Conservation (phyloP, 345 rosid species). For the Corymbia maculata region DNA sequence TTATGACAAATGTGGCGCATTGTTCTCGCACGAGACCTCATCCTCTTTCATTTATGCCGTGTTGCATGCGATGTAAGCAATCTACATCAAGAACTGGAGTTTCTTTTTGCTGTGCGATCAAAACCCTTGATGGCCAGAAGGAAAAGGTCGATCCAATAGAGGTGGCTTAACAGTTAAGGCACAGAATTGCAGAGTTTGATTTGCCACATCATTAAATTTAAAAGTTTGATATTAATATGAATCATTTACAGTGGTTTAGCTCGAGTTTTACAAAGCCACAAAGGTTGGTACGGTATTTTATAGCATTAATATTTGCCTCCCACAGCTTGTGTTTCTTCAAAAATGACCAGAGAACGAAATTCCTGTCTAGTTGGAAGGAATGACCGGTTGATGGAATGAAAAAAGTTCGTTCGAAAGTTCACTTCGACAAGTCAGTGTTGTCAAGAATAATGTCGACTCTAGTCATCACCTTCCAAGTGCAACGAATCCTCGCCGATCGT, state of each 20-base stretch:
- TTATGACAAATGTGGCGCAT: neutral
- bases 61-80: neutral
- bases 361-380: neutral
- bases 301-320: neutral
- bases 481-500: neutral
- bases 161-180: neutral
- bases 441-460: neutral
- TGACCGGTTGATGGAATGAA: neutral
- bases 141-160: neutral
- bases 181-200: neutral
- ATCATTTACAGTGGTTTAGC: neutral
- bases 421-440: neutral
- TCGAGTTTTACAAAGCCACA: neutral
- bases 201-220: neutral
- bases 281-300: neutral
- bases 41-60: neutral
- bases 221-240: neutral
- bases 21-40: neutral
- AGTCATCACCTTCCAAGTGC: neutral
- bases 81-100: neutral
- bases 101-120: neutral
- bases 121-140: neutral
- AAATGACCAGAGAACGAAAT: neutral
- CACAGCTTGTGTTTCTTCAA: neutral
- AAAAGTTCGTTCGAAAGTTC: neutral